These are phyloP conservation scores for Populus davidiana DNA, from an alignment of 345 rosid species.

Conservation along the genomic window DNA sequence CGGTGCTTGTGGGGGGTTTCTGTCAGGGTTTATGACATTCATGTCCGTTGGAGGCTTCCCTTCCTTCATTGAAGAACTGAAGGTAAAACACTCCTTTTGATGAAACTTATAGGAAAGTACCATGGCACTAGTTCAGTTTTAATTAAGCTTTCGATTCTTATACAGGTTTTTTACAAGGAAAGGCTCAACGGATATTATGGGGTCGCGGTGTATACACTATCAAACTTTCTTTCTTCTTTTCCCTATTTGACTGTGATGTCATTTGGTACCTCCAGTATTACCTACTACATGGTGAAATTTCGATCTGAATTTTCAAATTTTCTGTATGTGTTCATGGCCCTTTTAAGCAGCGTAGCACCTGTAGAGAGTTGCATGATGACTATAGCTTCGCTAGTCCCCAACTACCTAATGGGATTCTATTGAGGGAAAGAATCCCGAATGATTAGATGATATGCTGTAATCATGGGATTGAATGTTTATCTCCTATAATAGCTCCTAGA, in stretches of 20 bases:
- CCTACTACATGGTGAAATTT: conserved; percentile 48
- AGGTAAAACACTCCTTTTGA: conserved; percentile 21
- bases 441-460: too few species aligned
- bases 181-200: conserved; percentile 48
- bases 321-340: conserved; percentile 33
- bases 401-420: conserved; percentile 53
- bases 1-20: conserved; percentile 44
- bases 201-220: conserved; percentile 36
- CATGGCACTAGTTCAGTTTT: neutral
- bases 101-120: neutral
- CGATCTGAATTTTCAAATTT: conserved; percentile 32
- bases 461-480: too few species aligned
- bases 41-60: conserved; percentile 60
- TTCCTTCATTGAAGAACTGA: conserved; percentile 52
- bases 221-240: conserved; percentile 51
- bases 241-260: conserved; percentile 45
- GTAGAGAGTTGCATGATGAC: conserved; percentile 59
- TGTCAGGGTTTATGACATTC: conserved; percentile 57
- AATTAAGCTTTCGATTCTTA: neutral
- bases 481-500: too few species aligned
- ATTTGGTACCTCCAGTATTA: conserved; percentile 31
- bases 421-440: too few species aligned
- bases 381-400: conserved; percentile 54
- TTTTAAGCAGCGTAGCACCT: conserved; percentile 38
- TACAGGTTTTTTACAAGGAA: conserved; percentile 45